These are phyloP conservation scores for Candida pseudoviswanathii DNA, from an alignment of 1,139 yeast species.

Conservation along the genomic window DNA sequence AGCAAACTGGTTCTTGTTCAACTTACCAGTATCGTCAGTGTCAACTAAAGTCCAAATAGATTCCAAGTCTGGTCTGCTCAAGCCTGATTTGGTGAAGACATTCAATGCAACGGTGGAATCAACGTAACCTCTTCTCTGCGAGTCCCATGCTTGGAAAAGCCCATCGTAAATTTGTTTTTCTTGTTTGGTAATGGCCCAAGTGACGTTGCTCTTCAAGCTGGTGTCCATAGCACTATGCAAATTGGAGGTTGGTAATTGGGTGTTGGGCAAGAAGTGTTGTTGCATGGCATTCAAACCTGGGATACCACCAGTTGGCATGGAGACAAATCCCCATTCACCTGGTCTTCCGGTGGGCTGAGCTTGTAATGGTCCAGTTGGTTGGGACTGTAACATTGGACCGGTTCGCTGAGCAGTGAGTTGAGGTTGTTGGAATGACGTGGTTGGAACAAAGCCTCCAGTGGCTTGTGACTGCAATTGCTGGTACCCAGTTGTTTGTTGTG, in stretches of 20 bases:
- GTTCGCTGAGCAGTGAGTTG: constrained; percentile 33
- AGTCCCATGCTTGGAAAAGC: constrained; percentile 87
- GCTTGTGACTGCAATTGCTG: constrained; percentile 10
- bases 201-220: constrained; percentile 48
- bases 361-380: constrained; percentile 36
- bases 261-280: constrained; percentile 73
- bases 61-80: constrained; percentile 82
- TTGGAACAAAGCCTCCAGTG: constrained; percentile 38
- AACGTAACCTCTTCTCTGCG: constrained; percentile 63
- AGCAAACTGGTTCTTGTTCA: constrained; percentile 77
- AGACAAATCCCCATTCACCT: constrained; percentile 82
- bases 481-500: constrained; percentile 24
- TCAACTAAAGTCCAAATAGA: constrained; percentile 86
- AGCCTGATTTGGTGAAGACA: constrained; percentile 88
- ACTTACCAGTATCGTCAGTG: constrained; percentile 67
- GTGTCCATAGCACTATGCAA: constrained; percentile 58
- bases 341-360: constrained; percentile 72
- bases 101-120: constrained; percentile 83
- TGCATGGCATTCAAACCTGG: constrained; percentile 80
- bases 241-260: constrained; percentile 41
- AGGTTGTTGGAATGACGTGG: constrained; percentile 40
- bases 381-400: constrained; percentile 23
- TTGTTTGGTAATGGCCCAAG: constrained; percentile 81
- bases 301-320: constrained; percentile 70
- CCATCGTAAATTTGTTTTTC: constrained; percentile 88